Evolutionary conservation across 306 rosid genomes (phyloP).

Genomic region (Quercus parvula): DNA sequence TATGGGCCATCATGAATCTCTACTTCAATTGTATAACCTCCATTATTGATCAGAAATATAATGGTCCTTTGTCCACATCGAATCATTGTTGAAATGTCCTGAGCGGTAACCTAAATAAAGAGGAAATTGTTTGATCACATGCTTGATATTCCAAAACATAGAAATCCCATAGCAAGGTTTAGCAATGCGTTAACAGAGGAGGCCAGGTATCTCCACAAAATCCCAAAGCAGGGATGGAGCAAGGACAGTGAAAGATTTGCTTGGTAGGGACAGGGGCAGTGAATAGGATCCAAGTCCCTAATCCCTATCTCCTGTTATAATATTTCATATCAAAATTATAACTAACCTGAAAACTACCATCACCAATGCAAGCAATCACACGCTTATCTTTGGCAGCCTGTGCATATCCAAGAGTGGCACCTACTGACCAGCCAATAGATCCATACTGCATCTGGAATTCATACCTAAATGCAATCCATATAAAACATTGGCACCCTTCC

Average conservation of each 20-base stretch:
- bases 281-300: background rate
- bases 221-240: background rate
- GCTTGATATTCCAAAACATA: background rate
- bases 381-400: conserved; percentile 77
- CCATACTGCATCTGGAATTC: conserved; percentile 99
- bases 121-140: conserved; percentile 2
- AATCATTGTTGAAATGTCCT: conserved; percentile 92
- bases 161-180: background rate
- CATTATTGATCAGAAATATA: conserved; percentile 83
- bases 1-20: conserved; percentile 97
- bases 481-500: background rate
- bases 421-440: conserved; percentile 92
- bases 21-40: conserved; percentile 86
- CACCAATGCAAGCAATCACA: conserved; percentile 81
- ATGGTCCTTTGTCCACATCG: conserved; percentile 65
- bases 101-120: conserved; percentile 69
- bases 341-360: conserved; percentile 93
- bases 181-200: background rate
- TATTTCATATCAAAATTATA: background rate
- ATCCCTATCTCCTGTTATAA: background rate
- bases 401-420: conserved; percentile 92
- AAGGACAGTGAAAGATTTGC: background rate
- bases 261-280: background rate
- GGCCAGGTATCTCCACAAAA: background rate
- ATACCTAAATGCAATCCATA: conserved; percentile 47